A percentile compares a stretch with the other conserved stretches of the same genome.
These are phyloP conservation scores for Vigna trinervia DNA, from an alignment of 306 rosid genomes.

Conservation along the genomic window DNA sequence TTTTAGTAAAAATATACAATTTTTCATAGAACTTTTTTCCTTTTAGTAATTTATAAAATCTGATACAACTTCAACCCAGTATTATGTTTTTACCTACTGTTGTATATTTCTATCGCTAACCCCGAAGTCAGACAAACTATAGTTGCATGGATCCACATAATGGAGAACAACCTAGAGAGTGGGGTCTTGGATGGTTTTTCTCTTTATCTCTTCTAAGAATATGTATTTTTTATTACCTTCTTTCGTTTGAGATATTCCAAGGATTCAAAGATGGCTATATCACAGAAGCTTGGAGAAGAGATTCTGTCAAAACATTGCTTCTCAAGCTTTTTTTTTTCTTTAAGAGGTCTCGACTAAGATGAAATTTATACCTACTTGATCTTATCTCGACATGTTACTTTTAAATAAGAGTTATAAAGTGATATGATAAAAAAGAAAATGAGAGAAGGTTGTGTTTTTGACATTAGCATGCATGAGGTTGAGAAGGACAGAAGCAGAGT, in stretches of 20 bases:
- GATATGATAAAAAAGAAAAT: no score
- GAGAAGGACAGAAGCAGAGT: not conserved
- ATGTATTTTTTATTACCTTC: not conserved
- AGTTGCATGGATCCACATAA: constrained; percentile 38
- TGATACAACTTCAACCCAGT: not conserved
- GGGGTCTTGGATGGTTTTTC: constrained; percentile 22
- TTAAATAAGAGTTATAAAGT: no score
- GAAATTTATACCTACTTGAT: no score
- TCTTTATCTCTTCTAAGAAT: constrained; percentile 4
- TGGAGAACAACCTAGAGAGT: constrained; percentile 20
- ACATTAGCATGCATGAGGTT: not conserved
- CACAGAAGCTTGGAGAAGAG: not conserved
- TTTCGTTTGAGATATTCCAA: not conserved
- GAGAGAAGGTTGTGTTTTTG: not conserved
- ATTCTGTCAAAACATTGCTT: not conserved
- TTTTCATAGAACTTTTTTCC: not conserved
- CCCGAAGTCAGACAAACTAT: not conserved
- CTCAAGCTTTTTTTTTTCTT: not conserved
- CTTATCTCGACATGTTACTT: no score
- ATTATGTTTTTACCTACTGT: constrained; percentile 14
- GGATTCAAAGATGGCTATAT: not conserved
- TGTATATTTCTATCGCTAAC: constrained; percentile 6
- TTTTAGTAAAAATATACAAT: not conserved
- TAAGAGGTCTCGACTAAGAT: no score
- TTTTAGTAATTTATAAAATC: not conserved